phyloP scores from a whole-genome alignment of 2,329 filamentous ascomycete genomes.

The Tolypocladium ovalisporum region DNA sequence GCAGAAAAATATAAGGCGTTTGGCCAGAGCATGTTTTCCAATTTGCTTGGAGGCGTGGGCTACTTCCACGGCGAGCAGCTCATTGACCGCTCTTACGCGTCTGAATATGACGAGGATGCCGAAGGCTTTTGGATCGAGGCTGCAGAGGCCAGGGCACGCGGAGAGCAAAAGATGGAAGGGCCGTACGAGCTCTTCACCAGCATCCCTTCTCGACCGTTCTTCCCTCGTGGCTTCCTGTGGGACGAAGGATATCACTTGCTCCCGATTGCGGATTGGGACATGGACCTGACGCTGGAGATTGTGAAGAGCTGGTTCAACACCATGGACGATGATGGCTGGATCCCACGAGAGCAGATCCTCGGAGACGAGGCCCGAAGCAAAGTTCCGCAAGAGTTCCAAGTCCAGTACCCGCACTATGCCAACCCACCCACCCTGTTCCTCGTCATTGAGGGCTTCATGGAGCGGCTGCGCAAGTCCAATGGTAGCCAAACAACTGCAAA shows the following conservation, averaged over 20 bases:
- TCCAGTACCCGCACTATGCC: slow-evolving; percentile 94
- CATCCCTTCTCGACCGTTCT: slow-evolving; percentile 89
- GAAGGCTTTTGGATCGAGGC: slow-evolving; percentile 95
- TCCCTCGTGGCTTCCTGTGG: slow-evolving; percentile 94
- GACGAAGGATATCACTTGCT: slow-evolving; percentile 95
- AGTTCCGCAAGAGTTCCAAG: slow-evolving; percentile 84
- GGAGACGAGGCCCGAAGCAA: slow-evolving; percentile 88
- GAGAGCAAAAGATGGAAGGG: slow-evolving; percentile 60
- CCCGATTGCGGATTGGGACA: slow-evolving; percentile 87
- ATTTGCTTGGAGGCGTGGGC: slow-evolving; percentile 84
- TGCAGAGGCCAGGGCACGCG: slow-evolving; percentile 62
- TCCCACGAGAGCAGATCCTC: slow-evolving; percentile 89
- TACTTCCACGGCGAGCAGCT: slow-evolving; percentile 88
- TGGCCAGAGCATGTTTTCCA: slow-evolving; percentile 85
- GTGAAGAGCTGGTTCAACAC: slow-evolving; percentile 92
- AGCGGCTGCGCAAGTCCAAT: slow-evolving; percentile 55
- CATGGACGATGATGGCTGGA: slow-evolving; percentile 97
- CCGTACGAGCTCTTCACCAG: slow-evolving; percentile 85
- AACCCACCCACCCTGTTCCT: slow-evolving; percentile 95
- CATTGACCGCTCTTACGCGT: slow-evolving; percentile 82
- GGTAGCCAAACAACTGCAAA: slow-evolving; percentile 31
- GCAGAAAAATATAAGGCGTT: slow-evolving; percentile 65
- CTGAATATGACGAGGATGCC: slow-evolving; percentile 88
- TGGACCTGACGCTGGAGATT: slow-evolving; percentile 77
- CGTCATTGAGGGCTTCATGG: slow-evolving; percentile 72